These are phyloP conservation scores for Starmerella kuoi DNA, from an alignment of 805 yeast genomes.

Conservation along the genomic window DNA sequence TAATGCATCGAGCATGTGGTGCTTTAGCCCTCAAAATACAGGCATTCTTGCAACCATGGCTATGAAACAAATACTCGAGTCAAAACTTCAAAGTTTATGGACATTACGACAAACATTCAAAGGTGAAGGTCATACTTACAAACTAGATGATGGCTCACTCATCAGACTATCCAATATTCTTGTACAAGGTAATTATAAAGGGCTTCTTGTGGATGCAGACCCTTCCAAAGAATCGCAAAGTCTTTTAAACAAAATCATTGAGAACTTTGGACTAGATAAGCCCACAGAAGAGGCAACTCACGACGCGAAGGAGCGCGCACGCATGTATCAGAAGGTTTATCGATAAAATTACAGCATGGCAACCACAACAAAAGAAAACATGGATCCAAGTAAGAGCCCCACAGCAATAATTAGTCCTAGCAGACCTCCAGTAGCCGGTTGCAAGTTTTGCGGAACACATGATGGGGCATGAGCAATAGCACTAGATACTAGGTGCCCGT, in stretches of 20 bases:
- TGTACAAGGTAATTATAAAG: conserved; percentile 62
- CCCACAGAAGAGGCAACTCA: conserved; percentile 1
- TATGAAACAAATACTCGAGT: conserved; percentile 43
- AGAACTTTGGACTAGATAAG: conserved; percentile 5
- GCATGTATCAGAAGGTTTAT: conserved; percentile 13
- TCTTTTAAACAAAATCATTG: conserved; percentile 6
- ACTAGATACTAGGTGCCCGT: conserved; percentile 73
- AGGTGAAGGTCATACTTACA: conserved; percentile 64
- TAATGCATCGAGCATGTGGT: conserved; percentile 25
- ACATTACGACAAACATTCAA: conserved; percentile 50
- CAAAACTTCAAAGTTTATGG: conserved; percentile 62
- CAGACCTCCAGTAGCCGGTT: conserved; percentile 90
- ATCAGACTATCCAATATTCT: conserved; percentile 60
- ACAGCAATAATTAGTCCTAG: conserved; percentile 65
- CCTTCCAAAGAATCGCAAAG: conserved; percentile 17
- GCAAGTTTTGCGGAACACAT: conserved; percentile 50
- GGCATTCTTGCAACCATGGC: conserved; percentile 31
- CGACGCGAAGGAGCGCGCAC: conserved; percentile 2
- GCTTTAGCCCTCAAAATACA: conserved; percentile 21
- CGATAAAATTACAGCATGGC: conserved; percentile 25
- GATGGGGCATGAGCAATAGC: conserved; percentile 66
- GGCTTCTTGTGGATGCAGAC: conserved; percentile 48
- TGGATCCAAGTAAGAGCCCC: conserved; percentile 70
- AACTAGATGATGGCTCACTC: conserved; percentile 36
- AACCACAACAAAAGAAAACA: conserved; percentile 54